Base-by-base conservation (phyloP, 441 rosid species). In the Viola pubescens region DNA sequence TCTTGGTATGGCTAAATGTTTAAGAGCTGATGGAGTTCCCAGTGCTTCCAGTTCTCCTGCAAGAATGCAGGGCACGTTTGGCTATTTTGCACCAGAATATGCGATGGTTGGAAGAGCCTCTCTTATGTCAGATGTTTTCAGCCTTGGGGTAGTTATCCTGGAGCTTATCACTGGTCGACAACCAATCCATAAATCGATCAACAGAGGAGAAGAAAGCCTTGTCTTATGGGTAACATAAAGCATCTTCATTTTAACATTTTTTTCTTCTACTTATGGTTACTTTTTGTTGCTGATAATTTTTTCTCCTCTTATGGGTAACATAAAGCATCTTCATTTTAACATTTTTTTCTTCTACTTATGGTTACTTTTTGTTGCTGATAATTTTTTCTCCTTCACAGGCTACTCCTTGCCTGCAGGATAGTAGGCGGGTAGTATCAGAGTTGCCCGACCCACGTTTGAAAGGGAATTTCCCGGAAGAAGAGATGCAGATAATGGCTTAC, bases 11-110 rank as follows among this genome's bases (percentile, higher is more conserved):
- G 98, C 98, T 9, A 89, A 92, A 79, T 68, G 79, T 67, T 67
- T 92, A 52, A 77, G 82, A 61, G 84, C 82, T 34, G 98, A 92
- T 63, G 97, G 87, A 48, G 63, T 76, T 58, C 74, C 94, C 34
- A 92, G 98, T 59, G 75, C 82, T 75, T 82, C 94, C 52, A 92
- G 70, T 77, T 92, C 98, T 73, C 98, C 98, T 0, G 87, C 89
- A 58, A 79, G 96, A 73, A 80, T 92, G 77, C 97, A 89, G 71
- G 98, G 98, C 37, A 89, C 97, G 34, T 92, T 92, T 71, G 96
- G 98, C 61, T 92, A 92, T 76, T 89, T 92, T 77, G 98, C 97
- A 9, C 98, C 98, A 7, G 97, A 92, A 71, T 92, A 86, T 48
- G 97, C 96, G 7, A 87, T 89, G 61, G 74, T 87, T 51, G 97